phyloP scores from a whole-genome alignment of 768 basidiomycete genomes.

The Megacollybia marginata region DNA sequence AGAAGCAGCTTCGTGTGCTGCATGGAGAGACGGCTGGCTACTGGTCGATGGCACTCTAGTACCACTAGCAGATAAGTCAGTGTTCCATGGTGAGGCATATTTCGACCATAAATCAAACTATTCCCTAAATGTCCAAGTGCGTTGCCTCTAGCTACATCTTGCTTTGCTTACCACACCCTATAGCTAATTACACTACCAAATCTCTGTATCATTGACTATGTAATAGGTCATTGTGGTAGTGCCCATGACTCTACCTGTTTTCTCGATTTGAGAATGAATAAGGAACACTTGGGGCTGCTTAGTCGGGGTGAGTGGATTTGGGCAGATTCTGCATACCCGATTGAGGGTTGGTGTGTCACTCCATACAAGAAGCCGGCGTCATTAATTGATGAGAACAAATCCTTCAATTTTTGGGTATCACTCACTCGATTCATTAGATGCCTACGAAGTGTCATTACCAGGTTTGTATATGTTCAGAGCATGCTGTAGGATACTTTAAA shows the following conservation, averaged over 20 bases:
- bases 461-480: conserved; percentile 21
- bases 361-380: conserved; percentile 23
- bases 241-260: conserved; percentile 6
- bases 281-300: conserved; percentile 9
- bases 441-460: neutral
- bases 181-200: conserved; percentile 6
- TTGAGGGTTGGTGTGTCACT: conserved; percentile 19
- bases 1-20: conserved; percentile 10
- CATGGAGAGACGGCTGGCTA: conserved; percentile 13
- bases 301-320: too few relatives aligned
- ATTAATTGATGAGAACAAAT: conserved; percentile 12
- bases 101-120: conserved; percentile 21
- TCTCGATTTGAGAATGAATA: conserved; percentile 9
- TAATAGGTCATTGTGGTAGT: too few relatives aligned
- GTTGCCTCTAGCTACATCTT: neutral
- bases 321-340: conserved; percentile 23
- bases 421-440: neutral
- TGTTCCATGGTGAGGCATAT: conserved; percentile 15
- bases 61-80: conserved; percentile 9
- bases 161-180: neutral
- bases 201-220: conserved; percentile 8
- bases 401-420: conserved; percentile 19
- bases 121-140: conserved; percentile 16
- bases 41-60: conserved; percentile 15
- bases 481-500: conserved; percentile 20